phyloP scores from a whole-genome alignment of 1,139 yeast species.

The Arxiozyma bovina region DNA sequence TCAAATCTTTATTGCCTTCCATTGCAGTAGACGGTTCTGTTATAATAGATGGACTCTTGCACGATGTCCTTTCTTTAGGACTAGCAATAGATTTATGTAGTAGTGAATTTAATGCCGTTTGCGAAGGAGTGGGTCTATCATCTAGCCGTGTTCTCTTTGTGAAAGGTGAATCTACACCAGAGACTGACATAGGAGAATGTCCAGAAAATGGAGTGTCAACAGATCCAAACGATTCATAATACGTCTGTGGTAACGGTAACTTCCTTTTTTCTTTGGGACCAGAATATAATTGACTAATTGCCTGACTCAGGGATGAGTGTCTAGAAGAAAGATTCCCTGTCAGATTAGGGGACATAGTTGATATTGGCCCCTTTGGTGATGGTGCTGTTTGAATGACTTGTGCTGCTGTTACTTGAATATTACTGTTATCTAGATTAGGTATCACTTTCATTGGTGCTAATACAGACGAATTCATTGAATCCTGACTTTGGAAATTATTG shows the following conservation, averaged over 20 bases:
- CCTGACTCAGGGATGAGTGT: constrained; percentile 2
- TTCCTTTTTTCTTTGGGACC: constrained; percentile 15
- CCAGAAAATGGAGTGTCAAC: constrained; percentile 19
- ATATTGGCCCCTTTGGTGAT: background rate
- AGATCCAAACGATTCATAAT: constrained; percentile 7
- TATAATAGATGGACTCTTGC: background rate
- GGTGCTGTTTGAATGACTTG: background rate
- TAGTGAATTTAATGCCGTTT: constrained; percentile 28
- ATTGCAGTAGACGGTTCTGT: background rate
- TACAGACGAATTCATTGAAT: background rate
- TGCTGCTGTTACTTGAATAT: background rate
- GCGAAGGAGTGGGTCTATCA: constrained; percentile 26
- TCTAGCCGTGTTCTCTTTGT: constrained; percentile 21
- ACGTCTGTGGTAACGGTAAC: constrained; percentile 10
- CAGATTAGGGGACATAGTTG: background rate
- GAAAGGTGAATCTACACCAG: constrained; percentile 19
- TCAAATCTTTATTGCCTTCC: background rate
- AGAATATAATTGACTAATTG: constrained; percentile 3
- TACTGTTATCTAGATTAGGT: background rate
- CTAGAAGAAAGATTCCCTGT: background rate
- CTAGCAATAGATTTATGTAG: constrained; percentile 22
- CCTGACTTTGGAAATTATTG: background rate
- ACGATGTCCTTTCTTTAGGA: constrained; percentile 12
- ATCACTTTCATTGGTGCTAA: constrained; percentile 1
- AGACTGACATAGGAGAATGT: constrained; percentile 14